phyloP scores from a whole-genome alignment of 225 moss, liverwort and hornwort genomes.

The Pseudoscleropodium purum region DNA sequence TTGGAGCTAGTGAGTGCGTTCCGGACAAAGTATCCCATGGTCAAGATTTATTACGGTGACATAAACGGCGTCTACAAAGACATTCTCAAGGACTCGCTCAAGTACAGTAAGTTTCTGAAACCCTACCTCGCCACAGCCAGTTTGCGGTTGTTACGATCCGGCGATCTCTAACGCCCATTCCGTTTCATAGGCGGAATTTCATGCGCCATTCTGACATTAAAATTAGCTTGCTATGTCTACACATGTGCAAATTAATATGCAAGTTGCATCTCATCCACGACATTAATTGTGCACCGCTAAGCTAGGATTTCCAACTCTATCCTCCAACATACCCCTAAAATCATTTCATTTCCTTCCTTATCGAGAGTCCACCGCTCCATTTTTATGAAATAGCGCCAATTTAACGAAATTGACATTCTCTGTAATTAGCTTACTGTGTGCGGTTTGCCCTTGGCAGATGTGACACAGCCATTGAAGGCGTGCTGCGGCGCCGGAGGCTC shows the following conservation, averaged over 20 bases:
- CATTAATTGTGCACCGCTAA: not conserved
- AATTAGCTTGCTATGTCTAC: not conserved
- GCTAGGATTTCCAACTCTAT: not conserved
- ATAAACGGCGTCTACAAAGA: conserved; percentile 20
- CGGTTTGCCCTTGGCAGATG: not conserved
- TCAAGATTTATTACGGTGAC: conserved; percentile 28
- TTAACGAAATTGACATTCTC: not conserved
- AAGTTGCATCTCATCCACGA: not conserved
- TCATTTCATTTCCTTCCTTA: not conserved
- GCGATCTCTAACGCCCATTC: not conserved
- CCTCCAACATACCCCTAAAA: not conserved
- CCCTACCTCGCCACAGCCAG: not conserved
- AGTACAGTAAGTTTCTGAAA: conserved; percentile 6
- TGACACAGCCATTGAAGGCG: conserved; percentile 31
- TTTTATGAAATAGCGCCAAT: too few species aligned
- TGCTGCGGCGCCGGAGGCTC: conserved; percentile 49
- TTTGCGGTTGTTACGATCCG: not conserved
- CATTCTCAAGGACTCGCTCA: conserved; percentile 12
- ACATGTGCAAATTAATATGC: not conserved
- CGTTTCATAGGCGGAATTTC: not conserved
- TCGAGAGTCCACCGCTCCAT: not conserved
- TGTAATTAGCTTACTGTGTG: not conserved
- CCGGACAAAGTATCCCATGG: conserved; percentile 18
- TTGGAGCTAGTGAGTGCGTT: conserved; percentile 5
- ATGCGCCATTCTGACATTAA: too few species aligned